These are phyloP conservation scores for Cupressus sempervirens DNA, from an alignment of 75 land plant species.

Conservation along the genomic window DNA sequence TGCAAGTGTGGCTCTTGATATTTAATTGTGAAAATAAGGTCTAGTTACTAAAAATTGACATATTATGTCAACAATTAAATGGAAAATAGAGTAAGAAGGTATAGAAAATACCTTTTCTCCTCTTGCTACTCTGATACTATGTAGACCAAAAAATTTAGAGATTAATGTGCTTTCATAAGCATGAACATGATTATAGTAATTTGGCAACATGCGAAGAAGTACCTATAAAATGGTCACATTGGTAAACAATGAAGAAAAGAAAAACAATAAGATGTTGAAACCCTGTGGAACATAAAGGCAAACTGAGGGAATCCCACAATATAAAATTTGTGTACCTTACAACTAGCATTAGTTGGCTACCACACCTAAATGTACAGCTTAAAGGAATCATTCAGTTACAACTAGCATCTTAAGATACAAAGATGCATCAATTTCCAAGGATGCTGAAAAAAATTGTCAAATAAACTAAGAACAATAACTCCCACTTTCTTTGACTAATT, in stretches of 20 bases:
- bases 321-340: background rate
- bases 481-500: background rate
- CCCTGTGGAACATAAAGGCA: background rate
- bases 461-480: background rate
- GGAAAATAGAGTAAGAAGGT: background rate
- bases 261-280: background rate
- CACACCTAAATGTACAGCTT: background rate
- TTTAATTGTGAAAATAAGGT: background rate
- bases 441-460: background rate
- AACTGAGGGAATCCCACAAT: background rate
- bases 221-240: constrained; percentile 43
- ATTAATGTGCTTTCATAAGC: constrained; percentile 73
- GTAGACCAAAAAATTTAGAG: constrained; percentile 84
- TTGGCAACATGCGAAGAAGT: constrained; percentile 75
- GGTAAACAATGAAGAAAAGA: background rate
- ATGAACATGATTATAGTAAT: constrained; percentile 74
- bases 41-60: background rate
- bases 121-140: constrained; percentile 81
- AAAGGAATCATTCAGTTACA: background rate
- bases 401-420: background rate
- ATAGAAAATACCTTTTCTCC: constrained; percentile 40
- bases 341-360: background rate
- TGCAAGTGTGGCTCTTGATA: background rate
- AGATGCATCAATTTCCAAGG: background rate
- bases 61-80: background rate